Conservation (phyloP, 2,329 filamentous ascomycete genomes). For the Fusarium verticillioides region DNA sequence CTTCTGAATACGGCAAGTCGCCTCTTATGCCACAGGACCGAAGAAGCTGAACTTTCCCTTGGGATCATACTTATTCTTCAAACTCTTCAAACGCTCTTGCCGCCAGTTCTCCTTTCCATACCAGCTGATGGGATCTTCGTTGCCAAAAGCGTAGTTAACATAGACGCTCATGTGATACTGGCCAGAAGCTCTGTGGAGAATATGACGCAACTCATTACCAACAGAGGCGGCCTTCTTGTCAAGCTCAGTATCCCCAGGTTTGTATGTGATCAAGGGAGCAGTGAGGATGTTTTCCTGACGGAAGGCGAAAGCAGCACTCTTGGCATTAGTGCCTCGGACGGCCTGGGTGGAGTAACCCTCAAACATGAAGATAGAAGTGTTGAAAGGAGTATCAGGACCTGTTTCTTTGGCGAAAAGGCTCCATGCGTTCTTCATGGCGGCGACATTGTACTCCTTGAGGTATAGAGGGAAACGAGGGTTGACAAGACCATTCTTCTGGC, state of each 20-base stretch:
- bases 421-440: conserved; percentile 31
- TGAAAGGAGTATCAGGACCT: conserved; percentile 24
- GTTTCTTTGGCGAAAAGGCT: conserved; percentile 32
- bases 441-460: conserved; percentile 31
- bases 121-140: conserved; percentile 54
- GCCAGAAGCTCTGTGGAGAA: conserved; percentile 25
- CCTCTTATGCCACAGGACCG: conserved; percentile 47
- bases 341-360: conserved; percentile 64
- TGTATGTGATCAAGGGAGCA: conserved; percentile 39
- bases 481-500: conserved; percentile 39
- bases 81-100: conserved; percentile 53
- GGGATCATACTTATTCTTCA: conserved; percentile 64
- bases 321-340: conserved; percentile 22
- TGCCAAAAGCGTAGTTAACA: conserved; percentile 64
- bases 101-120: conserved; percentile 64
- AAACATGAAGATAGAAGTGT: conserved; percentile 61
- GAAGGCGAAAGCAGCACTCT: conserved; percentile 37
- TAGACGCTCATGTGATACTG: conserved; percentile 43
- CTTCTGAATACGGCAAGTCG: too few species aligned
- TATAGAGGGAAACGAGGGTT: conserved; percentile 44
- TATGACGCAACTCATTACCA: conserved; percentile 27
- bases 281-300: conserved; percentile 37
- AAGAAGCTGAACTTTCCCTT: conserved; percentile 57
- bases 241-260: conserved; percentile 10
- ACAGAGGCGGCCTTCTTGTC: conserved; percentile 36